Conservation (phyloP, 768 basidiomycete genomes). For the Gymnopilus junonius region DNA sequence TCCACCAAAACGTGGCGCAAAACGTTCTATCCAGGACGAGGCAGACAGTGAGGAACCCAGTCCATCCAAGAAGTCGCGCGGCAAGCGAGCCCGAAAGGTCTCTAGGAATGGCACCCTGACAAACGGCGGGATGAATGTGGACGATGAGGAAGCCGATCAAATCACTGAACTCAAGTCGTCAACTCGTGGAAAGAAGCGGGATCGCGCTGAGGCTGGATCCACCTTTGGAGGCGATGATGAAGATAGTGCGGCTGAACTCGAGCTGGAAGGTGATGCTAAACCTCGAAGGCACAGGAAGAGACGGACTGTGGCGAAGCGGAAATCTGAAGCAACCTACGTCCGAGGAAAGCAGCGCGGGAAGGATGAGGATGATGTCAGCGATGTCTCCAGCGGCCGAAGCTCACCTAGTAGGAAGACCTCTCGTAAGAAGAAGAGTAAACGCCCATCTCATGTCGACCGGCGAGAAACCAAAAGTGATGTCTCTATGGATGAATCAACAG, state of each 20-base stretch:
- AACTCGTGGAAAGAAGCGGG: constrained; percentile 73
- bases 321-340: constrained; percentile 43
- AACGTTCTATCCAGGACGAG: constrained; percentile 48
- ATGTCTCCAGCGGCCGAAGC: constrained; percentile 37
- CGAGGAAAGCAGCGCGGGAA: constrained; percentile 75
- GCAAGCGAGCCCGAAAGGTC: constrained; percentile 61
- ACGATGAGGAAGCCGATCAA: constrained; percentile 50
- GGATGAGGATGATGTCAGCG: constrained; percentile 54
- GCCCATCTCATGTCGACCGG: constrained; percentile 28
- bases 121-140: constrained; percentile 47
- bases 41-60: constrained; percentile 49
- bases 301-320: constrained; percentile 57
- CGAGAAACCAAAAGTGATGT: constrained; percentile 38
- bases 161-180: constrained; percentile 40
- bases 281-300: constrained; percentile 58
- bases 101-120: constrained; percentile 47
- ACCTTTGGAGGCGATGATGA: constrained; percentile 70
- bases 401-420: constrained; percentile 25
- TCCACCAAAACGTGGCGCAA: constrained; percentile 47
- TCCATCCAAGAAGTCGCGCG: constrained; percentile 42
- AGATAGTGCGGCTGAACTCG: constrained; percentile 42
- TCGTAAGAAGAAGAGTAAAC: constrained; percentile 58
- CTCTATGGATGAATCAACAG: constrained; percentile 51
- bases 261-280: constrained; percentile 41
- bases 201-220: constrained; percentile 73